Evolutionary conservation across 441 rosid species (phyloP), one percentile per base, ranked within the genome.

Genomic region (Adansonia grandidieri): DNA sequence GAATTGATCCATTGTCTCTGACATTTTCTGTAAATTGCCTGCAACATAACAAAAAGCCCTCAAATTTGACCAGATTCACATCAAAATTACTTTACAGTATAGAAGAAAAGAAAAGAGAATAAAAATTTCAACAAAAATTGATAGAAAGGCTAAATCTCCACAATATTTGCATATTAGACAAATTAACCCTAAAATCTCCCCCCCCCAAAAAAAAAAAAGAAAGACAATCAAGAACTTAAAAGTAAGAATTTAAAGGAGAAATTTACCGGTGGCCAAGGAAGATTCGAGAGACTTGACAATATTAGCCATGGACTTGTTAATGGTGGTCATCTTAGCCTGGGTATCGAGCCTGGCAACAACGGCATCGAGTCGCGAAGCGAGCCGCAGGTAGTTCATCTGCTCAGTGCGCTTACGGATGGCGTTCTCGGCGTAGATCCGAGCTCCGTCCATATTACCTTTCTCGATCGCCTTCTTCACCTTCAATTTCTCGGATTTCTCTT

Each of bases 1-100:
- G 66, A 92, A 94, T 66, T 85, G 87, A 80, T 94, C 98, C 96
- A 94, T 94, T 0, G 96, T 92, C 88, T 91, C 94, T 0, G 96
- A 94, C 96, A 94, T 94, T 86, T 94, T 94, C 87, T 92, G 97
- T 86, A 94, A 86, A 80, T 94, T 91, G 74, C 98, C 95, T 92
- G 86, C 72, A 83, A 20, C 65, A 67, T n/a, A n/a, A 11, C 47
- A 51, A 70, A 51, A 53, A 22, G 2, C n/a, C 40, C 17, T 69
- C 20, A 70, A 17, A n/a, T 56, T 54, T 54, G 32, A 67, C 44
- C 76, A 14, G 9, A 11, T 72, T 42, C 32, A 44, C 17, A 57
- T 44, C 47, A 47, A 24, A 51, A 15, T 3, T 19, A 47, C 56
- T 37, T 42, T 51, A 14, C 11, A 19, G 48, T 8, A 5, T 7